phyloP scores from a whole-genome alignment of 345 rosid species.

The Crucihimalaya himalaica region DNA sequence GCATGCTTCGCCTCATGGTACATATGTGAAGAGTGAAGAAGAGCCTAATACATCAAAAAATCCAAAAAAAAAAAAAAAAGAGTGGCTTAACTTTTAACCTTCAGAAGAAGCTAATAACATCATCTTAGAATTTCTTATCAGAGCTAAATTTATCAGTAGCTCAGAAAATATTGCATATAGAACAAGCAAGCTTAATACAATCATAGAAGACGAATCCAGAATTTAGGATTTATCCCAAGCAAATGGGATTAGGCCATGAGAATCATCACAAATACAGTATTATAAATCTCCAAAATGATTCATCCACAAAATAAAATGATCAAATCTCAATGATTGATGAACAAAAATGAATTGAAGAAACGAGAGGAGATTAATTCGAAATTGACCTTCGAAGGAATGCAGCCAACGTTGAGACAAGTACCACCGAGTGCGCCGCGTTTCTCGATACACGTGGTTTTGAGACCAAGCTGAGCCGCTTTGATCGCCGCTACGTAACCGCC shows the following conservation, averaged over 20 bases:
- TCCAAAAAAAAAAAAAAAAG: not conserved
- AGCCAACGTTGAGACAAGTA: constrained; percentile 91
- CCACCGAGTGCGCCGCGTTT: constrained; percentile 92
- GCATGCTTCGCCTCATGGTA: constrained; percentile 86
- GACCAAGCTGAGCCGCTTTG: constrained; percentile 89
- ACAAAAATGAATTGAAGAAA: not conserved
- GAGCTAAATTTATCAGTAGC: not conserved
- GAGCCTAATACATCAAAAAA: constrained; percentile 54
- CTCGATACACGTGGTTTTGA: constrained; percentile 89
- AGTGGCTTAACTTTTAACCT: not conserved
- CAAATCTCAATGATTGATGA: constrained; percentile 7
- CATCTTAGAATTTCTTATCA: not conserved
- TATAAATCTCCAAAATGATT: constrained; percentile 1
- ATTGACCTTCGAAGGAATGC: constrained; percentile 87
- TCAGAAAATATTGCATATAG: not conserved
- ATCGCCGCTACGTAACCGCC: constrained; percentile 97
- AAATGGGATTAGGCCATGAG: not conserved
- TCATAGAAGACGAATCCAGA: not conserved
- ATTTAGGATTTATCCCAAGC: not conserved
- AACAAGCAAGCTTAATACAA: not conserved
- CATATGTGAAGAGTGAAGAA: constrained; percentile 94
- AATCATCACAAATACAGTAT: constrained; percentile 4
- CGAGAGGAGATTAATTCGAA: not conserved
- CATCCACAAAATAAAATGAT: not conserved
- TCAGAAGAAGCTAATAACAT: not conserved